Conservation (phyloP, 805 yeast species). For the Cyberlindnera mrakii region DNA sequence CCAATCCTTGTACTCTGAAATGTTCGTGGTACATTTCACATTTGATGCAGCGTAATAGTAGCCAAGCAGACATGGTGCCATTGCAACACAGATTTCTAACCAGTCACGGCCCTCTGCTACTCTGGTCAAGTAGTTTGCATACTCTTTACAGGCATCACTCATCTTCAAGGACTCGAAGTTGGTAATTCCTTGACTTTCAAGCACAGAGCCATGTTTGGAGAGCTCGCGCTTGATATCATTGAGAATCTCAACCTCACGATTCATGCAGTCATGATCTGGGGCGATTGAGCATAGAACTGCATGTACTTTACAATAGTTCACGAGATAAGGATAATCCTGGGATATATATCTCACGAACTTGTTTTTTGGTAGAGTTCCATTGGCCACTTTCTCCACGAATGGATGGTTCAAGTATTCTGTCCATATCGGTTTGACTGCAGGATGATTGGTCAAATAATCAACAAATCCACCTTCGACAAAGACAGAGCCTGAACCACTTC, state of each 20-base stretch:
- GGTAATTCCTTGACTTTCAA: conserved; percentile 35
- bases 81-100: conserved; percentile 59
- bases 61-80: conserved; percentile 74
- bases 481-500: background rate
- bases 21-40: conserved; percentile 28
- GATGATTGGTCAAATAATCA: conserved; percentile 50
- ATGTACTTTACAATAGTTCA: conserved; percentile 64
- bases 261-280: conserved; percentile 45
- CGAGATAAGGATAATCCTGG: conserved; percentile 64
- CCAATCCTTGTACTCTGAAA: conserved; percentile 42
- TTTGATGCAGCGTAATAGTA: conserved; percentile 42
- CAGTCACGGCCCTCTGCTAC: conserved; percentile 51
- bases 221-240: conserved; percentile 50
- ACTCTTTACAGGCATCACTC: conserved; percentile 51
- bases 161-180: conserved; percentile 42
- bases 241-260: conserved; percentile 45
- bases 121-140: conserved; percentile 53
- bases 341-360: conserved; percentile 46
- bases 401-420: conserved; percentile 50
- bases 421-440: conserved; percentile 53
- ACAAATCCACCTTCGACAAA: conserved; percentile 29
- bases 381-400: conserved; percentile 50
- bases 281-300: conserved; percentile 59
- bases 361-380: conserved; percentile 40
- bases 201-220: conserved; percentile 45